Base-by-base conservation (phyloP, 2,329 filamentous ascomycete species). In the Epichloe baconii region DNA sequence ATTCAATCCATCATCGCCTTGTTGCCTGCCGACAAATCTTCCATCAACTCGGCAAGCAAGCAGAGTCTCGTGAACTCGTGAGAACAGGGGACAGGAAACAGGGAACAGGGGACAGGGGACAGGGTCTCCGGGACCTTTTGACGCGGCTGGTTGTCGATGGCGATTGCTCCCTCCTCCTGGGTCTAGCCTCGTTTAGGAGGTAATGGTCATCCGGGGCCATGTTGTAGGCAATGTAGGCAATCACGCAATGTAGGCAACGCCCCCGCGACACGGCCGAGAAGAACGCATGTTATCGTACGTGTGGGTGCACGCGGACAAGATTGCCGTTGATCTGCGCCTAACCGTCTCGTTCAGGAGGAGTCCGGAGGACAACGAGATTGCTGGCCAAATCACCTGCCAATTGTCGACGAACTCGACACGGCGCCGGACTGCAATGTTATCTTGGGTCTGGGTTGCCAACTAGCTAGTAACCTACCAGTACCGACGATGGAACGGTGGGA, bases 261-360 rank as follows among this genome's bases (percentile, higher is more conserved):
- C 26, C 26, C 26, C 26, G 7, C 26, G 26, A 6, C 26, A 8
- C 26, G 26, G 26, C 26, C 26, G 26, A 8, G 26, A 26, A 26
- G 26, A 26, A 26, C 2, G 26, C 26, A 26, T 26, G 26, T 26
- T 26, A 8, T 26, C 26, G 26, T 8, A 8, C 26, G 2, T 26
- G 26, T 26, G 26, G 35, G 11, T 21, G 38, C n/a, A 12, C 11
- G 21, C 21, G 46, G 21, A 49, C 4, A 38, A 26, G 17, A 26
- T 8, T 26, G 26, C 26, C 6, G 26, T 26, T 8, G 49, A 55
- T 55, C 55, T 31, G 50, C 53, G 35, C 37, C 41, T 40, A 46
- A 40, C 14, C 43, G 31, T 31, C 53, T 51, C 38, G 26, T 50
- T 55, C 51, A 36, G 47, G 53, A 52, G 52, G 53, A 53, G 7